phyloP scores from a whole-genome alignment of 441 rosid genomes.

The Adansonia grandidieri region DNA sequence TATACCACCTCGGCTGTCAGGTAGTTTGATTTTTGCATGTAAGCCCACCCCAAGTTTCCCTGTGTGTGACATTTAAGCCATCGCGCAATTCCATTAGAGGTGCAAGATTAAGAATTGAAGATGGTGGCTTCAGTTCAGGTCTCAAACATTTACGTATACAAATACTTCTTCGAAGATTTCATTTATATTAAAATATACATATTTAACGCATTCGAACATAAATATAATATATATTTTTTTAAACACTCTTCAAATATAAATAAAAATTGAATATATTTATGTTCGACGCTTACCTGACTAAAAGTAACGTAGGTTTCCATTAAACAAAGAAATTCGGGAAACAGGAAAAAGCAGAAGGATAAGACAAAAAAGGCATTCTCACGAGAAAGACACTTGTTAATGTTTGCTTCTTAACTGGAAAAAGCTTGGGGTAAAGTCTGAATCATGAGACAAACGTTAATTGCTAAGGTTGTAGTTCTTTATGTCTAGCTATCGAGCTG shows the following conservation, averaged over 20 bases:
- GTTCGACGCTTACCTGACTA: too few relatives aligned
- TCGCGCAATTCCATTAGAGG: too few relatives aligned
- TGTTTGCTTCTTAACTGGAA: neutral
- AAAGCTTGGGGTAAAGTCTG: neutral
- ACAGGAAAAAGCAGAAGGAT: neutral
- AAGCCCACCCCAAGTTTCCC: slow-evolving; percentile 99
- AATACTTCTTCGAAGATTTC: neutral
- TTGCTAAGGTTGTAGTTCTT: neutral
- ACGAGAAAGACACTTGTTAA: neutral
- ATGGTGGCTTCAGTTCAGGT: too few relatives aligned
- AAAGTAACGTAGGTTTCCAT: too few relatives aligned
- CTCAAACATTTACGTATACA: neutral
- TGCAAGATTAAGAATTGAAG: too few relatives aligned
- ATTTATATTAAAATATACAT: neutral
- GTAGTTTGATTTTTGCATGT: slow-evolving; percentile 83
- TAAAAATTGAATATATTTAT: too few relatives aligned
- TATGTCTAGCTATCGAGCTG: neutral
- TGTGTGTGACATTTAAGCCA: slow-evolving; percentile 23
- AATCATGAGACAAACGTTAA: neutral
- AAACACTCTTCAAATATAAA: too few relatives aligned
- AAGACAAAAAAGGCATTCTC: neutral
- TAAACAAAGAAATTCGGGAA: too few relatives aligned
- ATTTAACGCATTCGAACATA: too few relatives aligned
- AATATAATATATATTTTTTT: too few relatives aligned
- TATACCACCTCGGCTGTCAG: slow-evolving; percentile 81